These are phyloP conservation scores for Plantago major DNA, from an alignment of 257 asterid species.

Conservation along the genomic window DNA sequence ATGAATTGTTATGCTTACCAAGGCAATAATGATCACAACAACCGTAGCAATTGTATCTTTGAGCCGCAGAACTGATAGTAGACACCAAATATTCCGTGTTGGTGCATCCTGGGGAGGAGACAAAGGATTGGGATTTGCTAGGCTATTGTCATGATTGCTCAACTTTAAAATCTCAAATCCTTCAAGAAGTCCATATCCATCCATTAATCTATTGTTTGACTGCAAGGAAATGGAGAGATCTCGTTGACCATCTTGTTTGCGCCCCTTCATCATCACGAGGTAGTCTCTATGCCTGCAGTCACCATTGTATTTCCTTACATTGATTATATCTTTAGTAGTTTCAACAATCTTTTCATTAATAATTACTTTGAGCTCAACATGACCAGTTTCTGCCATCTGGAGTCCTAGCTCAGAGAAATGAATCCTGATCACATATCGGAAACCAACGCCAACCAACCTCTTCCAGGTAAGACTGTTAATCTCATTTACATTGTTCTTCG, in stretches of 20 bases:
- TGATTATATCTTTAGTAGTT: constrained; percentile 25
- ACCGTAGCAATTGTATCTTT: constrained; percentile 27
- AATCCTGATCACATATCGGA: constrained; percentile 48
- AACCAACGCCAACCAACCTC: constrained; percentile 43
- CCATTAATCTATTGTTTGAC: constrained; percentile 21
- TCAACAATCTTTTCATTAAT: constrained; percentile 36
- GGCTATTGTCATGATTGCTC: constrained; percentile 52
- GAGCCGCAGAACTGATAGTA: constrained; percentile 9
- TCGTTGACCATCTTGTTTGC: constrained; percentile 30
- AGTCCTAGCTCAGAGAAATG: constrained; percentile 43
- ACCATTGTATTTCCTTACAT: constrained; percentile 27
- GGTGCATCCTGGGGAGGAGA: constrained; percentile 9
- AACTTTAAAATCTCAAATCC: constrained; percentile 54
- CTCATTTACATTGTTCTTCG: constrained; percentile 20
- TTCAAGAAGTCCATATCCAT: constrained; percentile 27
- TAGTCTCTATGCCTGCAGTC: constrained; percentile 36
- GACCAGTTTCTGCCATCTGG: constrained; percentile 21
- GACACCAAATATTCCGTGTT: constrained; percentile 2
- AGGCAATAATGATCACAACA: constrained; percentile 18
- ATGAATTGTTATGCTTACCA: constrained; percentile 25
- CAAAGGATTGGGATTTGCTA: constrained; percentile 31
- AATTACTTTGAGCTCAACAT: constrained; percentile 25
- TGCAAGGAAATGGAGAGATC: constrained; percentile 35
- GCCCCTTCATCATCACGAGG: constrained; percentile 40
- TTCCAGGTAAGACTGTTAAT: constrained; percentile 29